These are phyloP conservation scores for Tetragonia tetragonoides DNA, from an alignment of 148 eudicot genomes.

Conservation along the genomic window DNA sequence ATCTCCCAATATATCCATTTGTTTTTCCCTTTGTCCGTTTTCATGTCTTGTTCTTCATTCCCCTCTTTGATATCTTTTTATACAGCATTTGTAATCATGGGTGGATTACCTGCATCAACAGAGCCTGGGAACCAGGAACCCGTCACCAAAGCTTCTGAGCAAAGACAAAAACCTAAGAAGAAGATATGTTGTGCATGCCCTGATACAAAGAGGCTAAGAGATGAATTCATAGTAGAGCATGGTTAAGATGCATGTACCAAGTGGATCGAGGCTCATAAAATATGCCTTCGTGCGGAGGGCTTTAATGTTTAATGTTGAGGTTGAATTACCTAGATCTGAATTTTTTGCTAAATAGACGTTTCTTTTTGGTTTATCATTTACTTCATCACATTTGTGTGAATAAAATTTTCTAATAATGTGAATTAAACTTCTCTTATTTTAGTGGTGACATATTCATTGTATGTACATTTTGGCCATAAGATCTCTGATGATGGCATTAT, in stretches of 20 bases:
- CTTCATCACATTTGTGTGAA: slow-evolving; percentile 6
- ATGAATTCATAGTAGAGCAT: slow-evolving; percentile 83
- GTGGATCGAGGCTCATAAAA: slow-evolving; percentile 87
- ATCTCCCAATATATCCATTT: too few species aligned
- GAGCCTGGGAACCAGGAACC: slow-evolving; percentile 24
- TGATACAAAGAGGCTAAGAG: slow-evolving; percentile 84
- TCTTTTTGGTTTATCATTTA: background rate
- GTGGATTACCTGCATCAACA: slow-evolving; percentile 16
- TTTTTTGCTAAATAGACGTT: slow-evolving; percentile 7
- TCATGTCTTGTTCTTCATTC: background rate
- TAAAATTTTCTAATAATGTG: slow-evolving; percentile 8
- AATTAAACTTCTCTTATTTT: background rate
- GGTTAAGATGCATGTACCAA: slow-evolving; percentile 83
- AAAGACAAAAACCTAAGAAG: slow-evolving; percentile 76
- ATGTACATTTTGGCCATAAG: background rate
- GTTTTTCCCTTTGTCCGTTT: too few species aligned
- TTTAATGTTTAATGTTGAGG: slow-evolving; percentile 53
- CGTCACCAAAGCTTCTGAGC: slow-evolving; percentile 29
- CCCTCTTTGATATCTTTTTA: background rate
- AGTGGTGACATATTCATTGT: background rate
- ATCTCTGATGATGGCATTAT: background rate
- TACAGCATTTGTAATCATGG: slow-evolving; percentile 29
- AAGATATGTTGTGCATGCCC: too few species aligned
- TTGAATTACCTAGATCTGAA: too few species aligned
- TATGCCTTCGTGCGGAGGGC: slow-evolving; percentile 91